Evolutionary conservation across 305 asterid genomes (phyloP), one percentile per base, ranked within the genome.

Genomic region (Andrographis paniculata): DNA sequence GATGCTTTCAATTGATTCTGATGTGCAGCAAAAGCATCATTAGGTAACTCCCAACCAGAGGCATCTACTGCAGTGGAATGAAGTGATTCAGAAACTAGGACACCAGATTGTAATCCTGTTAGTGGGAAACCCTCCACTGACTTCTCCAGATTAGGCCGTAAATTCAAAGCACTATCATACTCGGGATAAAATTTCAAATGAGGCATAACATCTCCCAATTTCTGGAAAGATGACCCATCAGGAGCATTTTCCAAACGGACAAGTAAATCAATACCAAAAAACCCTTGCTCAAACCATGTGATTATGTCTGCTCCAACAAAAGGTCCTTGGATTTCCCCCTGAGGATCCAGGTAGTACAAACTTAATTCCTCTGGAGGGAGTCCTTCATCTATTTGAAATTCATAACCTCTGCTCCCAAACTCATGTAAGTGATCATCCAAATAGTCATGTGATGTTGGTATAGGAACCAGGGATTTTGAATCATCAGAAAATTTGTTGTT

Each of bases 231-330:
- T 12, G 80, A 70, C 41, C 67, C 93, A 43, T 83, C 91, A 51
- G 93, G 82, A 59, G 94, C 95, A 79, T 72, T 87, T 66, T 73
- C 95, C 67, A 79, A 70, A 58, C 96, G 94, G 47, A 91, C 99
- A 17, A 93, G 96, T 59, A 91, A 72, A 61, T 91, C 96, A n/a
- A 70, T 60, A 55, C 96, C 99, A 61, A 91, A 91, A 71, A 87
- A 91, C 15, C 99, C 99, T 68, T 91, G 96, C 43, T 91, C 99
- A 73, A 66, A 86, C 99, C 99, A 91, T 38, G 99, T 80, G 41
- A 91, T 81, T 60, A 91, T 87, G 62, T 91, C 99, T 48, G 69
- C 84, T 36, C 99, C 96, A 35, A 91, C 94, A 74, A 91, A 91
- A 59, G 99, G 99, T 31, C 99, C 99, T 68, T 91, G 99, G 37